These are phyloP conservation scores for Anisodus acutangulus DNA, from an alignment of 257 asterid species.

Conservation along the genomic window DNA sequence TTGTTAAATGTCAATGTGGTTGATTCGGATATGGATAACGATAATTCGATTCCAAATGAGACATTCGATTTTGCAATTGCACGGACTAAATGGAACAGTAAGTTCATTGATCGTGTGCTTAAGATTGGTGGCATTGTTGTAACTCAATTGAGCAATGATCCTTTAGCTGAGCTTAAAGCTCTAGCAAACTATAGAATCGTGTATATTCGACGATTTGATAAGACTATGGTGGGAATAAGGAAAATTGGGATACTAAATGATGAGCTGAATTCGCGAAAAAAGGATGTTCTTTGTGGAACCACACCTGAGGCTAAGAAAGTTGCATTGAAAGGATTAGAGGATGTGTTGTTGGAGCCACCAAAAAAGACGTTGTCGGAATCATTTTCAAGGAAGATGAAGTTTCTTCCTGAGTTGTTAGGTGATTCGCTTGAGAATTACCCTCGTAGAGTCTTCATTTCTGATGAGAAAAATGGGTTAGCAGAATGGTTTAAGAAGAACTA, in stretches of 20 bases:
- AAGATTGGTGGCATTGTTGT: constrained; percentile 61
- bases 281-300: constrained; percentile 36
- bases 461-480: constrained; percentile 46
- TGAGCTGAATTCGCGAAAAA: neutral
- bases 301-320: constrained; percentile 45
- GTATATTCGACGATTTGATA: constrained; percentile 57
- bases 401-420: constrained; percentile 67
- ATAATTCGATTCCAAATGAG: constrained; percentile 41
- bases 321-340: constrained; percentile 56
- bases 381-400: constrained; percentile 54
- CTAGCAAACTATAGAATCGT: constrained; percentile 53
- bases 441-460: constrained; percentile 65
- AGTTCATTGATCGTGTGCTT: constrained; percentile 45
- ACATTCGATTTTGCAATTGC: constrained; percentile 61
- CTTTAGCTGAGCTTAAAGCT: constrained; percentile 40
- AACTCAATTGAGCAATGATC: constrained; percentile 52
- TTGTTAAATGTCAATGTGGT: constrained; percentile 49
- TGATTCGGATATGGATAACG: constrained; percentile 36
- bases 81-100: constrained; percentile 36
- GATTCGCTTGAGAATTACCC: constrained; percentile 64
- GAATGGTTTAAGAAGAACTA: constrained; percentile 74
- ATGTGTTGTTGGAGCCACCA: constrained; percentile 57
- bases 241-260: constrained; percentile 34
- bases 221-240: constrained; percentile 64
- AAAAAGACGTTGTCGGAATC: constrained; percentile 31